Evolutionary conservation across 2,329 filamentous ascomycete species (phyloP).

Genomic region (Colletotrichum limetticola): DNA sequence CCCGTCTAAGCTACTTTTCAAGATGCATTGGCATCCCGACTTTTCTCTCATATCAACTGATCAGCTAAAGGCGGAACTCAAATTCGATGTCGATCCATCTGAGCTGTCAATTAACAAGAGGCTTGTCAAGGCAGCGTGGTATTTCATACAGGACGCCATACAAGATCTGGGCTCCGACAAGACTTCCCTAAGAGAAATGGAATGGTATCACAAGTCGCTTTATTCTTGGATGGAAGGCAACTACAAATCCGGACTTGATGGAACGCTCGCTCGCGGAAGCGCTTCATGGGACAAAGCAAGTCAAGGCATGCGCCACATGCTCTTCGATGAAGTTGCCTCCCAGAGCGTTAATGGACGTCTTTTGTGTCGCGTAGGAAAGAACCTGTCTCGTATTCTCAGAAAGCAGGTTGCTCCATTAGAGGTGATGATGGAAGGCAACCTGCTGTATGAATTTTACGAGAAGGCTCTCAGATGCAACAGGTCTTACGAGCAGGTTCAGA

Average conservation of each 20-base stretch:
- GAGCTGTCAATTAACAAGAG: constrained; percentile 15
- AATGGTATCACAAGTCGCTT: constrained; percentile 25
- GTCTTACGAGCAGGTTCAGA: constrained; percentile 9
- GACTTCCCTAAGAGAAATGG: background rate
- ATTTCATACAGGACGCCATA: constrained; percentile 21
- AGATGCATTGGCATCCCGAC: constrained; percentile 27
- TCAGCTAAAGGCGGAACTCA: background rate
- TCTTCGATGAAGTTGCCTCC: constrained; percentile 18
- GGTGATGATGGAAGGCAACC: constrained; percentile 30
- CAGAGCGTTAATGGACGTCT: constrained; percentile 21
- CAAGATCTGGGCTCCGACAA: constrained; percentile 4
- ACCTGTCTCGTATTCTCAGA: constrained; percentile 6
- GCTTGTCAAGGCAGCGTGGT: constrained; percentile 8
- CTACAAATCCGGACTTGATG: constrained; percentile 3
- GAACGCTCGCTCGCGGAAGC: constrained; percentile 13
- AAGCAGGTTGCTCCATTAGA: constrained; percentile 13
- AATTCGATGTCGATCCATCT: background rate
- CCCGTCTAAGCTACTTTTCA: constrained; percentile 9
- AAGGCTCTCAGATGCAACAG: constrained; percentile 20
- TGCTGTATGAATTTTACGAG: constrained; percentile 27
- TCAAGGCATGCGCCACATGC: constrained; percentile 28
- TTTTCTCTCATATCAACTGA: constrained; percentile 6
- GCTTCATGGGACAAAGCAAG: constrained; percentile 6
- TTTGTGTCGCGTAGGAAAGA: constrained; percentile 14
- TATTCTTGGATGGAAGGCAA: constrained; percentile 20